Conservation (phyloP, 257 asterid species). For the Solanum piurae region DNA sequence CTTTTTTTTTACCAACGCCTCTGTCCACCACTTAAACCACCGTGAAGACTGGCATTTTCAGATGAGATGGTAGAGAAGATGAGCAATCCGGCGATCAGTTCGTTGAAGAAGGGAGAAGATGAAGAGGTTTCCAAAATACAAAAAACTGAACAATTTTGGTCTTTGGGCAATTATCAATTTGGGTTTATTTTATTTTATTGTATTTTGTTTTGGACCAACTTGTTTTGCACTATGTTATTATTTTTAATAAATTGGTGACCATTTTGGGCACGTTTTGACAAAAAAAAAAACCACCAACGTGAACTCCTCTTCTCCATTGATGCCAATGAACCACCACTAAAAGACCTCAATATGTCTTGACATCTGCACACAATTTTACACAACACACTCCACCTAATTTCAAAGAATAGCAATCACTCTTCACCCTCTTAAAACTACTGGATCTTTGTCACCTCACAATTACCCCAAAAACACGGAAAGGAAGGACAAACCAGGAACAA, state of each 20-base stretch:
- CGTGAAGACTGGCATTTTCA: neutral
- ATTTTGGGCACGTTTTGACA: neutral
- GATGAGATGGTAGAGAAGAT: neutral
- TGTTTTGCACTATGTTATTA: neutral
- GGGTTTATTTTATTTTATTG: neutral
- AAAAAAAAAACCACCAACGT: neutral
- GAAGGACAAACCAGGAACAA: neutral
- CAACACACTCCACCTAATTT: neutral
- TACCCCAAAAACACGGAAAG: neutral
- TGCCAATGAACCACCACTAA: neutral
- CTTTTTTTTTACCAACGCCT: neutral
- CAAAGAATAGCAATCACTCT: neutral
- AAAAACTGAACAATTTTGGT: neutral
- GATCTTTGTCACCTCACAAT: neutral
- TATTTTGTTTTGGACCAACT: neutral
- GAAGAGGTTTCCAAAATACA: neutral
- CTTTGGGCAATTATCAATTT: neutral
- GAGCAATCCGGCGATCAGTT: neutral
- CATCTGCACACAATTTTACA: neutral
- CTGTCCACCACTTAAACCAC: neutral
- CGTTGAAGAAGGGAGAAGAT: neutral
- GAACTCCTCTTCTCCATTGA: neutral
- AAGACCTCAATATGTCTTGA: neutral
- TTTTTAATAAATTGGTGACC: neutral
- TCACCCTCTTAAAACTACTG: neutral